Base-by-base conservation (phyloP, 2,329 filamentous ascomycete genomes). In the Beauveria rudraprayagi region DNA sequence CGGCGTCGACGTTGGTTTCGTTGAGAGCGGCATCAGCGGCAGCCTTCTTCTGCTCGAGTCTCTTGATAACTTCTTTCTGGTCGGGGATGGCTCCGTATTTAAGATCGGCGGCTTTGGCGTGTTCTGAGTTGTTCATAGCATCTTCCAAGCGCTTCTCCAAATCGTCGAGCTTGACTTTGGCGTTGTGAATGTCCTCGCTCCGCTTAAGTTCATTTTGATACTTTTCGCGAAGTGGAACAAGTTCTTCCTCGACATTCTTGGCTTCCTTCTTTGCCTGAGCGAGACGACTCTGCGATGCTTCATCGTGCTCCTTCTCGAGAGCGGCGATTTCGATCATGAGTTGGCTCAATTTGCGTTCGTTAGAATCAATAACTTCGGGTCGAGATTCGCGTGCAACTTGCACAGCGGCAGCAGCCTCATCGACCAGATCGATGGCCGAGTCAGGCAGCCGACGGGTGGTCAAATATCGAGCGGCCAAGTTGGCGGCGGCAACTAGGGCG, bases 71-170 rank as follows among this genome's bases (percentile, higher is more conserved):
- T 30, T 81, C 75, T 72, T 94, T 87, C 67, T 96, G 90, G 71
- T 97, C 93, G 0, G 94, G 94, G 66, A 99, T 97, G 63, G 93
- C 94, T 71, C 96, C 96, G 79, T 97, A 97, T 73, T 95, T 89
- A 65, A 99, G 83, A 75, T 99, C 94, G 53, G 94, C 95, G 62
- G 93, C 94, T 48, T 89, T 92, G 66, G 86, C 83, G 65, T 94
- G 86, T 71, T 97, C 91, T 60, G 91, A 87, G 64, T 87, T 84
- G 72, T 95, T 88, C 72, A 91, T 90, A n/a, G 93, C 92, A 70
- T 97, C 92, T 66, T 96, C 93, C 65, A 91, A 84, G 75, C 97
- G 96, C 74, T 92, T 90, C 76, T 91, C 90, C 65, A 97, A 84
- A 63, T 88, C 85, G 67, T 99, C 94, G 58, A 97, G 86, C 77